These are phyloP conservation scores for Phytophthora megakarya DNA, from an alignment of 352 stramenopile genomes.

Conservation along the genomic window DNA sequence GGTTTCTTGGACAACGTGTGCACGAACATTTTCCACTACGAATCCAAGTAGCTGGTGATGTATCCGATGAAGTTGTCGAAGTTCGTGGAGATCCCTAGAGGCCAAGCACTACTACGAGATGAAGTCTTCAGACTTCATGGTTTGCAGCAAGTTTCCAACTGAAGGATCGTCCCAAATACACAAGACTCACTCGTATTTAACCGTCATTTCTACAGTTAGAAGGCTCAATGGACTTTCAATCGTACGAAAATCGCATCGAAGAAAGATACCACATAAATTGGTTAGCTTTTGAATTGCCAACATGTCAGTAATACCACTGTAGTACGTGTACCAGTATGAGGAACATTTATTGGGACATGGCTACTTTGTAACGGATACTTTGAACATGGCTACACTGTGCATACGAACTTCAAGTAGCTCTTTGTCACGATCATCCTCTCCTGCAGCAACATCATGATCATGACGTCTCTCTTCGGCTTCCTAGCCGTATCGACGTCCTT, in stretches of 20 bases:
- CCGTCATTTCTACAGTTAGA: too few species aligned
- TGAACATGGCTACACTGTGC: background rate
- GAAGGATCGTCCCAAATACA: too few species aligned
- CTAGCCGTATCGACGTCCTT: background rate
- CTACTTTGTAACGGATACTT: background rate
- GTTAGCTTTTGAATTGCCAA: too few species aligned
- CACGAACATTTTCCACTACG: constrained; percentile 96
- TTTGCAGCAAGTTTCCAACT: too few species aligned
- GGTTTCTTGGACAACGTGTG: constrained; percentile 97
- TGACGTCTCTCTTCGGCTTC: background rate
- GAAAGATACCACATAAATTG: too few species aligned
- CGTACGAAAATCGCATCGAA: too few species aligned
- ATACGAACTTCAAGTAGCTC: background rate
- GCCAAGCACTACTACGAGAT: constrained; percentile 95
- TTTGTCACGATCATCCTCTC: constrained; percentile 12
- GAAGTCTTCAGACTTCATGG: constrained; percentile 68
- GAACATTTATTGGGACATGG: too few species aligned
- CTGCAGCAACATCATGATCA: constrained; percentile 5
- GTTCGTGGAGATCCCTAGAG: constrained; percentile 92
- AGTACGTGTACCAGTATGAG: too few species aligned
- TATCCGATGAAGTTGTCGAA: constrained; percentile 88
- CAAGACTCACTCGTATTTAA: too few species aligned
- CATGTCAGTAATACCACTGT: too few species aligned
- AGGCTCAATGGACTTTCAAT: too few species aligned
- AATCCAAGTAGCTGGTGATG: constrained; percentile 95